phyloP scores from a whole-genome alignment of 352 stramenopile species.

The Blastocystis sp. region DNA sequence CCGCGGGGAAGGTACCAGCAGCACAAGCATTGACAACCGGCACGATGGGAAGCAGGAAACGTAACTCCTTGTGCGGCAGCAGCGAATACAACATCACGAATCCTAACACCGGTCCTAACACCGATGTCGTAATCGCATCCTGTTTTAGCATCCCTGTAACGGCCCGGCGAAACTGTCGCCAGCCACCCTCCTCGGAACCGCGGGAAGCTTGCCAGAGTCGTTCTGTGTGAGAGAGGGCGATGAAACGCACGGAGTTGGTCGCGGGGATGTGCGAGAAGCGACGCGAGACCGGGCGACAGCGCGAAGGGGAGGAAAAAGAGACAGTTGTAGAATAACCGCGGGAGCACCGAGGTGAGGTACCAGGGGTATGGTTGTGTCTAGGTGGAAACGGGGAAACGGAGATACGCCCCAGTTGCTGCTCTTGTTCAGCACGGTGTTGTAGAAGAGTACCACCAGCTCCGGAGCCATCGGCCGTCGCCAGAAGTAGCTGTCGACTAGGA shows the following conservation, averaged over 20 bases:
- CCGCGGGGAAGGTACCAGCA: not conserved
- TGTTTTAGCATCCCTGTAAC: slow-evolving; percentile 16
- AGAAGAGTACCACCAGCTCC: slow-evolving; percentile 92
- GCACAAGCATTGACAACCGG: slow-evolving; percentile 36
- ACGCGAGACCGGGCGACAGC: slow-evolving; percentile 61
- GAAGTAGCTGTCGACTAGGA: slow-evolving; percentile 79
- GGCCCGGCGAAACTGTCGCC: not conserved
- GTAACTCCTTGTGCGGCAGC: slow-evolving; percentile 91
- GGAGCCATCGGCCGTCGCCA: slow-evolving; percentile 77
- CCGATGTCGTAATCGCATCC: not conserved
- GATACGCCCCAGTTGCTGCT: slow-evolving; percentile 87
- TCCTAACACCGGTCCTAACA: slow-evolving; percentile 60
- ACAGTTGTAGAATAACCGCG: slow-evolving; percentile 65
- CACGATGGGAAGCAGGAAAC: slow-evolving; percentile 51
- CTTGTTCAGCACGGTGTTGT: slow-evolving; percentile 88
- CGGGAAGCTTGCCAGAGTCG: no score
- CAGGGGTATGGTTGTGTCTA: slow-evolving; percentile 73
- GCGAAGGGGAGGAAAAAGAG: slow-evolving; percentile 61
- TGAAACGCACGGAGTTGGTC: not conserved
- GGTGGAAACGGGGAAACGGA: not conserved
- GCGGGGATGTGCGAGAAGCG: slow-evolving; percentile 57
- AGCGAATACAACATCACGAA: slow-evolving; percentile 87
- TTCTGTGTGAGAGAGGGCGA: no score
- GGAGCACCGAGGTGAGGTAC: slow-evolving; percentile 87
- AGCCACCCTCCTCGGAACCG: not conserved